Base-by-base conservation (phyloP, 2,329 filamentous ascomycete genomes). In the Claviceps cyperi region DNA sequence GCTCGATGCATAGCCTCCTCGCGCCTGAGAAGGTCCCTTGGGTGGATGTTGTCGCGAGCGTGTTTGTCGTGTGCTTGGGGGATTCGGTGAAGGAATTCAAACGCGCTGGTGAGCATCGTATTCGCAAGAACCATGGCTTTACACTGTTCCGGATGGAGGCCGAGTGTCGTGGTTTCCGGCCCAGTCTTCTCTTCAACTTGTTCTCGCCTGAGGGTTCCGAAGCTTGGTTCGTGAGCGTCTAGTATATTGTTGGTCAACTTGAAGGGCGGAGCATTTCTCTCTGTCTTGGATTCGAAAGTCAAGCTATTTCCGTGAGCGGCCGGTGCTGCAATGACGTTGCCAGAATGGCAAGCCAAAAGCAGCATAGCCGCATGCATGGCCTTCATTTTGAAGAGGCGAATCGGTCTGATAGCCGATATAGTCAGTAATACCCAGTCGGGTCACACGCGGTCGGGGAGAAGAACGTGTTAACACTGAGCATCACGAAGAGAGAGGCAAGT, bases 341-440 rank as follows among this genome's bases (percentile, higher is more conserved):
- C 37, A n/a, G 37, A 36, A 8, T 41, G 43, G 43, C 49, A 50
- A 17, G 49, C 41, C 22, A 50, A 24, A 43, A 50, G 49, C 14
- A 50, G 43, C 39, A 50, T n/a, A 17, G 43, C 21, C 19, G 49
- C 49, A 24, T 36, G 35, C 14, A n/a, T 28, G 7, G 43, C 43
- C 49, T 50, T 50, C 49, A 50, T 50, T 14, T 41, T 46, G 21
- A 2, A 14, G n/a, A n/a, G 11, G 17, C 35, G 37, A 24, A n/a
- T 9, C 24, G 47, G 22, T 35, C 17, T 41, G 13, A 5, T 6
- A 9, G 21, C 22, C 17, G 46, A 19, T 35, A n/a, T 43, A 6
- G 15, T 8, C 13, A 9, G 4, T 6, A 35, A 7, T 9, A 32
- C 13, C 19, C 17, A 14, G n/a, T 24, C 21, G 9, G 28, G 19